Conservation (phyloP, 1,139 yeast genomes). For the Nakaseomyces delphensis region DNA sequence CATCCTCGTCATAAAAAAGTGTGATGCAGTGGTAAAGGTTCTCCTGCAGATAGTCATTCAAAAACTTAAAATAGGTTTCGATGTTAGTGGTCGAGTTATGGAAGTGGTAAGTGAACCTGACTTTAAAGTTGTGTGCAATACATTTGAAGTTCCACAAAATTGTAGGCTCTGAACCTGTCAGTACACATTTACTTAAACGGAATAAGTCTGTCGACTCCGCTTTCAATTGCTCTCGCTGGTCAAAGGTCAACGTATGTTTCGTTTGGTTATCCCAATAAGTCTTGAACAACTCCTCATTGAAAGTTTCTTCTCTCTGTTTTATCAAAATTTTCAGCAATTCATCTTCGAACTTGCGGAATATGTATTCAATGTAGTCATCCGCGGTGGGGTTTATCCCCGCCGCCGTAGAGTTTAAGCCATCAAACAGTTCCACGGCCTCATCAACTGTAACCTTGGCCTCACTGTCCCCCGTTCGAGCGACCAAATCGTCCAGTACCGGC, state of each 20-base stretch:
- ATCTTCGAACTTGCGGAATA: constrained; percentile 1
- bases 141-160: constrained; percentile 49
- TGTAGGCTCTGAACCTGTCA: constrained; percentile 13
- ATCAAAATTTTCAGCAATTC: neutral
- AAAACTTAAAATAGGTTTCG: constrained; percentile 48
- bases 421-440: constrained; percentile 9
- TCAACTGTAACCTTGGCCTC: no score
- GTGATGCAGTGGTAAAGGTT: constrained; percentile 28
- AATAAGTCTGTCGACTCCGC: constrained; percentile 29
- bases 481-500: constrained; percentile 19
- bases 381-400: constrained; percentile 7
- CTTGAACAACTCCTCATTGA: constrained; percentile 15
- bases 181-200: constrained; percentile 33
- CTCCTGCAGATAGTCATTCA: constrained; percentile 35
- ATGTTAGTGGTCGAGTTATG: constrained; percentile 35
- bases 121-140: constrained; percentile 47
- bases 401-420: constrained; percentile 10
- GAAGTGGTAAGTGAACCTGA: constrained; percentile 71
- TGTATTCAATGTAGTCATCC: constrained; percentile 7
- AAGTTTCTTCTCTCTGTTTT: neutral
- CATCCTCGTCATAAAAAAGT: constrained; percentile 21
- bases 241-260: constrained; percentile 15
- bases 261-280: constrained; percentile 26
- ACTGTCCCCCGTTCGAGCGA: no score
- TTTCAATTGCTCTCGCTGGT: constrained; percentile 13